Conservation (phyloP, 306 rosid species). For the Canavalia gladiata region DNA sequence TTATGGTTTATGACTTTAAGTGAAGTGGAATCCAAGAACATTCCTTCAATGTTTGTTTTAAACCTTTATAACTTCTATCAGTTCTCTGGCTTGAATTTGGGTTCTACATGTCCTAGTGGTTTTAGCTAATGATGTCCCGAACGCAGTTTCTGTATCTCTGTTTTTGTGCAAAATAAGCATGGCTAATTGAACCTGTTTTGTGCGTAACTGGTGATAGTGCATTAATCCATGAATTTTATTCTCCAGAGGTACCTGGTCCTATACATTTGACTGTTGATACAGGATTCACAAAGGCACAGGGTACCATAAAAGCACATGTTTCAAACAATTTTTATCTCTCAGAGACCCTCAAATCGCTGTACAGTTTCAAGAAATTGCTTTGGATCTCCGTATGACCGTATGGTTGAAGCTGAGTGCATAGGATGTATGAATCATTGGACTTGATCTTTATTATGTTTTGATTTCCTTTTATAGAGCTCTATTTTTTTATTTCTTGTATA, state of each 20-base stretch:
- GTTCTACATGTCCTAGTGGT: no score
- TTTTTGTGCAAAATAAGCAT: no score
- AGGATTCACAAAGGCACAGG: conserved; percentile 74
- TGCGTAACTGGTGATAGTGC: conserved; percentile 88
- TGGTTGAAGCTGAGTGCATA: conserved; percentile 92
- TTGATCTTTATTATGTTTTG: not conserved
- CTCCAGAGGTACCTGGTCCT: conserved; percentile 85
- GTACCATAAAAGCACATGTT: conserved; percentile 77
- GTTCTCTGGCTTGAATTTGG: no score
- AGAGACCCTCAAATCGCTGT: conserved; percentile 93
- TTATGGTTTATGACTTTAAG: not conserved
- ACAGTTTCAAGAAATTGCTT: conserved; percentile 94
- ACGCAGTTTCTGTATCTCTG: no score
- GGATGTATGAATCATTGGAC: conserved; percentile 65
- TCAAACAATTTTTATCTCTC: conserved; percentile 80
- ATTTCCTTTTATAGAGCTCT: not conserved
- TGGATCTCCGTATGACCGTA: conserved; percentile 89
- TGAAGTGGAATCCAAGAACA: not conserved
- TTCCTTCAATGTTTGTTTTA: not conserved
- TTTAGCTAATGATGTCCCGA: no score
- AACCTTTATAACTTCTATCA: not conserved
- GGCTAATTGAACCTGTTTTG: conserved; percentile 76
- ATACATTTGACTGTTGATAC: conserved; percentile 95
- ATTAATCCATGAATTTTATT: conserved; percentile 91
- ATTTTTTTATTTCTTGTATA: not conserved